Percentiles rank a stretch among this genome's conserved stretches.
Conservation (phyloP, 2,329 filamentous ascomycete genomes). For the Stagonosporopsis chrysanthemi region DNA sequence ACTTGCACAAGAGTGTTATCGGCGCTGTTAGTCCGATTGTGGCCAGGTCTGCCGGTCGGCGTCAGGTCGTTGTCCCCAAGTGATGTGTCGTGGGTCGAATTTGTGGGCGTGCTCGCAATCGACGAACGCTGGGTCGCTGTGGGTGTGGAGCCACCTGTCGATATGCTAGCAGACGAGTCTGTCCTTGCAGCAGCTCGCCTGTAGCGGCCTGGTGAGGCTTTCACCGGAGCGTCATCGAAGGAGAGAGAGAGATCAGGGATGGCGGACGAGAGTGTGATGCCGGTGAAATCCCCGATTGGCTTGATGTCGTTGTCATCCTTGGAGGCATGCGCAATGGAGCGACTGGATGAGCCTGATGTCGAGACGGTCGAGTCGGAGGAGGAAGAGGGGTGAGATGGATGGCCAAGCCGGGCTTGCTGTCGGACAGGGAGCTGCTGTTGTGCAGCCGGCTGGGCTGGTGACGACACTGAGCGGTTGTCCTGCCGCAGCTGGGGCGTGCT, state of each 20-base stretch:
- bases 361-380: constrained; percentile 55
- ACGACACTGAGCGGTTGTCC: constrained; percentile 64
- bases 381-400: constrained; percentile 51
- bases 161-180: constrained; percentile 54
- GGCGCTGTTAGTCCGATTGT: constrained; percentile 65
- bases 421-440: constrained; percentile 40
- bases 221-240: constrained; percentile 64
- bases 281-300: constrained; percentile 50
- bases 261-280: constrained; percentile 59
- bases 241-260: constrained; percentile 64
- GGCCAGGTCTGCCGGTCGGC: constrained; percentile 52
- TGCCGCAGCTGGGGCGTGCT: constrained; percentile 62
- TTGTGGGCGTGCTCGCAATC: constrained; percentile 54
- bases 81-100: constrained; percentile 64
- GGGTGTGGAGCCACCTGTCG: constrained; percentile 36
- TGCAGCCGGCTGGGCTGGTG: constrained; percentile 56
- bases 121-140: constrained; percentile 44
- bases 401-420: constrained; percentile 41
- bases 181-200: constrained; percentile 69
- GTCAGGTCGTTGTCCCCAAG: constrained; percentile 53
- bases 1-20: constrained; percentile 74
- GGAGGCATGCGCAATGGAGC: constrained; percentile 53
- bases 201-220: constrained; percentile 83
- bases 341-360: constrained; percentile 59
- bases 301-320: constrained; percentile 59